These are phyloP conservation scores for Davidsoniella neocaledoniae DNA, from an alignment of 2,329 filamentous ascomycete species.

Conservation along the genomic window DNA sequence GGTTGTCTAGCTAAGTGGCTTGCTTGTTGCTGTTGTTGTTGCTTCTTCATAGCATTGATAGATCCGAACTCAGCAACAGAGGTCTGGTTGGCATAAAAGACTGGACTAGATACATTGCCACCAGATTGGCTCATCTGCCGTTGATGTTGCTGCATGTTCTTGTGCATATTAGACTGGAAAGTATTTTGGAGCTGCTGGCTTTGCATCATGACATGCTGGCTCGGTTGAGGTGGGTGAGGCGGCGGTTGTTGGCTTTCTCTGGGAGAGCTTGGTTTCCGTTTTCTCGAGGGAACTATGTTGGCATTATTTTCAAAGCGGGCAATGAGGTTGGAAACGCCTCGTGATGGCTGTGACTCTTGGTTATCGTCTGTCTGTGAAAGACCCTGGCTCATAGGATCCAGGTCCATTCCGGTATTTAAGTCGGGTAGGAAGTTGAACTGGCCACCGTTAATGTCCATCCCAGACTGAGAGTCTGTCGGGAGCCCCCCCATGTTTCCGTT, in stretches of 20 bases:
- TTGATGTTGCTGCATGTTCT: conserved; percentile 14
- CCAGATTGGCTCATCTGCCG: conserved; percentile 8
- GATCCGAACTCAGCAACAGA: not conserved
- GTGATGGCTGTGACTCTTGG: not conserved
- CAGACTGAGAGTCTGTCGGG: too few species aligned
- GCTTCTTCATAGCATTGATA: not conserved
- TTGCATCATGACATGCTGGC: conserved; percentile 3
- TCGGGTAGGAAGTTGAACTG: too few species aligned
- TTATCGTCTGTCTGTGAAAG: not conserved
- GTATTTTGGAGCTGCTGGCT: conserved; percentile 7
- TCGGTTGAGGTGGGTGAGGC: conserved; percentile 4
- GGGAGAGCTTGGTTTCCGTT: conserved; percentile 4
- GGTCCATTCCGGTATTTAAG: not conserved
- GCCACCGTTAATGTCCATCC: too few species aligned
- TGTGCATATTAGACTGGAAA: conserved; percentile 12
- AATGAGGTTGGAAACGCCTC: conserved; percentile 12
- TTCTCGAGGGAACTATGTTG: not conserved
- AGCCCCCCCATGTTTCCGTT: too few species aligned
- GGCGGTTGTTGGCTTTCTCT: conserved; percentile 7
- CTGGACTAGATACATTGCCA: not conserved
- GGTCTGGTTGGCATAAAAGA: conserved; percentile 3
- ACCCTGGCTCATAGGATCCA: not conserved
- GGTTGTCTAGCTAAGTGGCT: not conserved
- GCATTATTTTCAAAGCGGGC: conserved; percentile 12
- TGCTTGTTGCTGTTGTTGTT: not conserved